Evolutionary conservation across 1,139 yeast species (phyloP).

Genomic region (Pneumocystis wakefieldiae): DNA sequence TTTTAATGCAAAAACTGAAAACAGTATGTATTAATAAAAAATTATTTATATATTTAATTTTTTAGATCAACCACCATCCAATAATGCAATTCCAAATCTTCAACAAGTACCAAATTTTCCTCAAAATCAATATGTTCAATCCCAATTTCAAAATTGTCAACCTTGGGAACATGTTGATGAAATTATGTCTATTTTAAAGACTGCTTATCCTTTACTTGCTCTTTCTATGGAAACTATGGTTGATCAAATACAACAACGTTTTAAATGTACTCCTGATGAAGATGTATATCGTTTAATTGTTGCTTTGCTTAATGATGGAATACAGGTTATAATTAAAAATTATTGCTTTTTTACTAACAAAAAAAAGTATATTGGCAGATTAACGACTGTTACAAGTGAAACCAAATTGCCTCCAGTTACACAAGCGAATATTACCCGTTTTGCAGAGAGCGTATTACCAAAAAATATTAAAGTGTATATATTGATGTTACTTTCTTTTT

Average conservation of each 20-base stretch:
- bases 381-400: constrained; percentile 75
- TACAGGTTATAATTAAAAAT: constrained; percentile 30
- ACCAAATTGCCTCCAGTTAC: constrained; percentile 83
- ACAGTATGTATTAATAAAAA: constrained; percentile 1
- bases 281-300: constrained; percentile 89
- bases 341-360: constrained; percentile 21
- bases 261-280: constrained; percentile 89
- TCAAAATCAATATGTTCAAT: constrained; percentile 3
- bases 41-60: background rate
- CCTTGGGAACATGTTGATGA: constrained; percentile 96
- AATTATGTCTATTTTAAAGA: constrained; percentile 83
- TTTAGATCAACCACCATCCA: background rate
- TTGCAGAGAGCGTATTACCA: constrained; percentile 88
- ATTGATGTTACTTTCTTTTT: background rate
- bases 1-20: constrained; percentile 7
- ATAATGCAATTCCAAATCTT: constrained; percentile 6
- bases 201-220: constrained; percentile 89
- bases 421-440: constrained; percentile 73
- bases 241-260: constrained; percentile 86
- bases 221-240: constrained; percentile 86
- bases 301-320: constrained; percentile 85
- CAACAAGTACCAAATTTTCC: background rate
- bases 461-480: constrained; percentile 46
- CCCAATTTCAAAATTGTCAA: constrained; percentile 30
- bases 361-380: constrained; percentile 43